A percentile compares a stretch with the other conserved stretches of the same genome.
Conservation (phyloP, 2,329 filamentous ascomycete species). For the Colletotrichum gloeosporioides region DNA sequence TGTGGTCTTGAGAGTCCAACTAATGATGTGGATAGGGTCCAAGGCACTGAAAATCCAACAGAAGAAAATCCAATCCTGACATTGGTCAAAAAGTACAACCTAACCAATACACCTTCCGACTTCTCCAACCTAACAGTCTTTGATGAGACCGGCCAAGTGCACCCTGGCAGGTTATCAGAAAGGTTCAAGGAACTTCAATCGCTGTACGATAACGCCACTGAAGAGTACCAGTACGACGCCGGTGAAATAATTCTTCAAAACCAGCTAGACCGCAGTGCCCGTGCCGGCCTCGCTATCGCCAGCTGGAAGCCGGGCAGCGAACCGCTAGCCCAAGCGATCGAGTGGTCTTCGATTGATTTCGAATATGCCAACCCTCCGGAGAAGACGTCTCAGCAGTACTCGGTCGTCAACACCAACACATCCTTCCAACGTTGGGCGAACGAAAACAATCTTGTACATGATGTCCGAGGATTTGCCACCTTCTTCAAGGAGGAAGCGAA, state of each 20-base stretch:
- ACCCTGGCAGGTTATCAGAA: slow-evolving; percentile 45
- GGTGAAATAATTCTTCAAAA: slow-evolving; percentile 63
- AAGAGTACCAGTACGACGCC: slow-evolving; percentile 49
- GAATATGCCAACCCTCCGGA: slow-evolving; percentile 65
- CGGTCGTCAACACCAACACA: slow-evolving; percentile 61
- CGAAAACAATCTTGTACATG: slow-evolving; percentile 65
- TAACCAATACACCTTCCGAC: slow-evolving; percentile 63
- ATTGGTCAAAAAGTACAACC: slow-evolving; percentile 61
- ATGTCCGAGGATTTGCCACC: slow-evolving; percentile 65
- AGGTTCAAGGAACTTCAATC: slow-evolving; percentile 45
- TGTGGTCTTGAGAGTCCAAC: background rate
- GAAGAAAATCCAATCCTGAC: slow-evolving; percentile 68
- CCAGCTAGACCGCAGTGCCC: slow-evolving; percentile 65
- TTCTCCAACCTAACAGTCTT: slow-evolving; percentile 65
- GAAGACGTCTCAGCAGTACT: slow-evolving; percentile 59
- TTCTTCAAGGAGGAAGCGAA: slow-evolving; percentile 62
- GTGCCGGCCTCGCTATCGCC: slow-evolving; percentile 62
- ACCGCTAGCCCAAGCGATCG: slow-evolving; percentile 61
- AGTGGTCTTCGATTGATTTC: slow-evolving; percentile 66
- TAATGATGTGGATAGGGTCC: background rate
- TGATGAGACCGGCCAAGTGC: slow-evolving; percentile 57
- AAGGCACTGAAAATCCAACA: slow-evolving; percentile 25
- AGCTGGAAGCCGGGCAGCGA: slow-evolving; percentile 67
- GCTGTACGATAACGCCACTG: slow-evolving; percentile 52
- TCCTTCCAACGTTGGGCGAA: slow-evolving; percentile 69